Evolutionary conservation across 257 asterid species (phyloP).

Genomic region (Ophiorrhiza pumila): DNA sequence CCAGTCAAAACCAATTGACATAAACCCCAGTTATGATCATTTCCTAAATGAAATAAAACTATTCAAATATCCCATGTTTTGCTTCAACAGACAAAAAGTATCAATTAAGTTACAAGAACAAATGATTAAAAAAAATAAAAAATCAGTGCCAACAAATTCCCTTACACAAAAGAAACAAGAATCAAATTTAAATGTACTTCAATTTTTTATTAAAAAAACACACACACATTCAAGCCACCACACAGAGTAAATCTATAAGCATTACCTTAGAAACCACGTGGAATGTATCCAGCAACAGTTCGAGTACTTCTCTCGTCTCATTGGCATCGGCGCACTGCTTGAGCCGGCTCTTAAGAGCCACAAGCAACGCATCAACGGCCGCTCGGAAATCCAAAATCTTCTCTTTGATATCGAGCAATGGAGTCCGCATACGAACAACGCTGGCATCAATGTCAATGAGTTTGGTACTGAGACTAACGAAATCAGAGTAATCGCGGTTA

Average conservation of each 20-base stretch:
- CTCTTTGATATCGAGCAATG: constrained; percentile 79
- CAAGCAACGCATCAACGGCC: constrained; percentile 63
- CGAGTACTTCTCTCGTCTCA: constrained; percentile 80
- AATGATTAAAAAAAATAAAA: too few species aligned
- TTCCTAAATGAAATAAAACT: too few species aligned
- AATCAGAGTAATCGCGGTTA: constrained; percentile 87
- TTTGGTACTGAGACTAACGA: constrained; percentile 91
- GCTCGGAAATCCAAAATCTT: constrained; percentile 68
- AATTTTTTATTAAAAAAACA: neutral
- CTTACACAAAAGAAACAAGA: neutral
- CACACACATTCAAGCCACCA: neutral
- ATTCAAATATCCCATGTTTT: too few species aligned
- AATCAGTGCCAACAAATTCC: too few species aligned
- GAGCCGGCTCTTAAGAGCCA: constrained; percentile 67
- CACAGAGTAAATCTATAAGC: neutral
- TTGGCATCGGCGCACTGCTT: constrained; percentile 86
- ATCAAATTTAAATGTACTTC: neutral
- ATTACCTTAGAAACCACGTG: constrained; percentile 91
- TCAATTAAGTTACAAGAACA: neutral
- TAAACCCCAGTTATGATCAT: too few species aligned
- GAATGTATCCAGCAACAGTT: constrained; percentile 84
- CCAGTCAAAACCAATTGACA: neutral
- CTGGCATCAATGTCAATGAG: constrained; percentile 83
- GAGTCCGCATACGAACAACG: constrained; percentile 98
- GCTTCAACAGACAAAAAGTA: too few species aligned